Percentiles rank a stretch among this genome's conserved stretches.
Conservation (phyloP, 139 green algal genomes). For the Pleodorina starrii region DNA sequence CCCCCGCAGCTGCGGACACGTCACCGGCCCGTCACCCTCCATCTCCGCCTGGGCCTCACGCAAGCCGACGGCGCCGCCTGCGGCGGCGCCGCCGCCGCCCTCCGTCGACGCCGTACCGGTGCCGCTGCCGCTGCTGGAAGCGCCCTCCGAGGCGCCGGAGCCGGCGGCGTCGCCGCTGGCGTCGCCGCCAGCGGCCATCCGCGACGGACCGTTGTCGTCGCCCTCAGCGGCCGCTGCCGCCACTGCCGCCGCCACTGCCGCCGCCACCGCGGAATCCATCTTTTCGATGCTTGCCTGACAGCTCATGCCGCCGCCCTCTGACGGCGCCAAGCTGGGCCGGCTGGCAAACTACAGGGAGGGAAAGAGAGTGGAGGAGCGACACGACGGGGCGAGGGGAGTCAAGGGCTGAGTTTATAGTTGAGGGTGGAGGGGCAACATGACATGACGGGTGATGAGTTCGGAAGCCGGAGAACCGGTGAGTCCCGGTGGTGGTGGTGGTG, state of each 20-base stretch:
- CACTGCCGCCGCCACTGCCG: background rate
- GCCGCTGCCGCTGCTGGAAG: background rate
- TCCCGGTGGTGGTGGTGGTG: no score
- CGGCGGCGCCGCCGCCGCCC: background rate
- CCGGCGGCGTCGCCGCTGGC: background rate
- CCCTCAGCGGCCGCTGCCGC: background rate
- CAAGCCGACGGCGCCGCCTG: background rate
- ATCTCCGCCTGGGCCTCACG: constrained; percentile 37
- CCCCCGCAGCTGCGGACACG: background rate
- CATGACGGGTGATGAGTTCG: no score
- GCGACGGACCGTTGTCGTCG: background rate
- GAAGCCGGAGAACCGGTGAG: no score
- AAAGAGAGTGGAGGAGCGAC: no score
- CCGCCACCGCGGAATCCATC: background rate
- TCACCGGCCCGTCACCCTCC: constrained; percentile 22
- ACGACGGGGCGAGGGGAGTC: no score
- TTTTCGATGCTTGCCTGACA: background rate
- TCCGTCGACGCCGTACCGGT: background rate
- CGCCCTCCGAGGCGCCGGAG: background rate
- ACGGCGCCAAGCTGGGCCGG: constrained; percentile 24
- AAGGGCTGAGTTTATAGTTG: no score
- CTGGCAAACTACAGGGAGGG: constrained; percentile 19
- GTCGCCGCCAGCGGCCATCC: background rate
- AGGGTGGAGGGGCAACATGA: no score
- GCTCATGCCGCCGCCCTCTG: background rate